A percentile compares a stretch with the other conserved stretches of the same genome.
Conservation (phyloP, 805 yeast genomes). For the Candida morakotiae region DNA sequence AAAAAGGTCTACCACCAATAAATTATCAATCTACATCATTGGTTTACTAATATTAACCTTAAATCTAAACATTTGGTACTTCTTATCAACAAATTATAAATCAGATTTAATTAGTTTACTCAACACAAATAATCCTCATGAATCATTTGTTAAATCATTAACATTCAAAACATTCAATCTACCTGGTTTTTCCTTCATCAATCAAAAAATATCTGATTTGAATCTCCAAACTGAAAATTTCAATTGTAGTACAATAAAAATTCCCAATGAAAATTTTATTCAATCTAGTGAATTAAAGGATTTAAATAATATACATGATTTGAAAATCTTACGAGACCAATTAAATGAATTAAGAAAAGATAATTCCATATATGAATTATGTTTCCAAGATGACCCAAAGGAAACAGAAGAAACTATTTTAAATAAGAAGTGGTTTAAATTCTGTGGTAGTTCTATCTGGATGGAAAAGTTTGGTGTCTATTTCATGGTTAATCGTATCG, state of each 20-base stretch:
- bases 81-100: not conserved
- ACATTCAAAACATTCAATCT: constrained; percentile 3
- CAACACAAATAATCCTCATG: no score
- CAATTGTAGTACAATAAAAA: constrained; percentile 4
- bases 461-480: constrained; percentile 25
- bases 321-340: constrained; percentile 10
- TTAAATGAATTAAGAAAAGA: constrained; percentile 7
- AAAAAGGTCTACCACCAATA: not conserved
- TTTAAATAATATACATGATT: constrained; percentile 6
- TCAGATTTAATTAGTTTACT: not conserved
- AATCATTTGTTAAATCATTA: no score
- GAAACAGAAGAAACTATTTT: constrained; percentile 11
- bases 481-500: constrained; percentile 23
- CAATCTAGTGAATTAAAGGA: not conserved
- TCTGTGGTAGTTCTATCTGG: constrained; percentile 20
- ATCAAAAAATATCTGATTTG: not conserved
- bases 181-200: constrained; percentile 5
- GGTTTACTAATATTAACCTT: not conserved
- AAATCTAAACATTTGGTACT: constrained; percentile 4
- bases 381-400: constrained; percentile 10
- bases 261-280: constrained; percentile 2
- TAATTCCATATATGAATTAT: constrained; percentile 8
- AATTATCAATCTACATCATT: not conserved
- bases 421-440: constrained; percentile 11
- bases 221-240: not conserved